Conservation (phyloP, 148 eudicot species). For the Pouteria glomerata region DNA sequence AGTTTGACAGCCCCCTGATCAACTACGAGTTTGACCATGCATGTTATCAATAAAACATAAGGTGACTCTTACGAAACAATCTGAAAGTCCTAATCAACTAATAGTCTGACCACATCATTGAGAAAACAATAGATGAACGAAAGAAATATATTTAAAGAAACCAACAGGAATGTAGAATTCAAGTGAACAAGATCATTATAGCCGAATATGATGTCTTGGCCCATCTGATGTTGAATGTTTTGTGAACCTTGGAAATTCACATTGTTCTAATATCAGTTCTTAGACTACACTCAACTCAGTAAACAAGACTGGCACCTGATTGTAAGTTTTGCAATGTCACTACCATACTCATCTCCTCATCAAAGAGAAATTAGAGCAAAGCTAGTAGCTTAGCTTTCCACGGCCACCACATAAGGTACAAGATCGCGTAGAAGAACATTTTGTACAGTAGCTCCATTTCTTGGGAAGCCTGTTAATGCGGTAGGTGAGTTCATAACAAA, state of each 20-base stretch:
- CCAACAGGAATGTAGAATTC: too few relatives aligned
- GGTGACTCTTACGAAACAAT: too few relatives aligned
- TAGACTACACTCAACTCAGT: not conserved
- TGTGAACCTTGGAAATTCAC: not conserved
- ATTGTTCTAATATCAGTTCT: not conserved
- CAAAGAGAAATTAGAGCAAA: not conserved
- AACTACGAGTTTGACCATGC: too few relatives aligned
- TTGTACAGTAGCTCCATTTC: slow-evolving; percentile 96
- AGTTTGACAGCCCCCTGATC: too few relatives aligned
- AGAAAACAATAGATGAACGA: too few relatives aligned
- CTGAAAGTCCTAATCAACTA: too few relatives aligned
- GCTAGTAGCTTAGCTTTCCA: slow-evolving; percentile 55
- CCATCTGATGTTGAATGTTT: slow-evolving; percentile 1
- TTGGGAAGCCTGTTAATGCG: slow-evolving; percentile 72
- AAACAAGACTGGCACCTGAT: not conserved
- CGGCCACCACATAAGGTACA: slow-evolving; percentile 76
- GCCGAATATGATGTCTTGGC: too few relatives aligned
- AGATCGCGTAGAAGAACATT: slow-evolving; percentile 79
- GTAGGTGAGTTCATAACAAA: not conserved
- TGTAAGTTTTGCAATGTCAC: not conserved
- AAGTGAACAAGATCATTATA: too few relatives aligned
- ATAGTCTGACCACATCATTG: too few relatives aligned
- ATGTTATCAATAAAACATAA: too few relatives aligned
- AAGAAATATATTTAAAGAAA: too few relatives aligned
- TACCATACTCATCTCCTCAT: not conserved